A percentile compares a stretch with the other conserved stretches of the same genome.
These are phyloP conservation scores for Suillus fuscotomentosus DNA, from an alignment of 768 basidiomycete genomes.

Conservation along the genomic window DNA sequence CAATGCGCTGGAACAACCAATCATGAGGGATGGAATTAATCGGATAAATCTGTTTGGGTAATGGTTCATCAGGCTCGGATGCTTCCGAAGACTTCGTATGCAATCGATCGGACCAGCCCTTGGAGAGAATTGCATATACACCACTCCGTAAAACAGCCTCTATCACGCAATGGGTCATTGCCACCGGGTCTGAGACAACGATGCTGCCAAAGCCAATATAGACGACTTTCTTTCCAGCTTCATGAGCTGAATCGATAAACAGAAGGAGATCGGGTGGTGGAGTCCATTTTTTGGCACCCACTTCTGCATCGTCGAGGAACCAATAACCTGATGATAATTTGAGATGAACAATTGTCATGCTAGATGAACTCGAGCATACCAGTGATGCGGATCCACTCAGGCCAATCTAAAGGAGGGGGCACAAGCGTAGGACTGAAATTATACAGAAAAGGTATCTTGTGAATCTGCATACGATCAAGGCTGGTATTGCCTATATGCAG, in stretches of 20 bases:
- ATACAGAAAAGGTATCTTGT: slow-evolving; percentile 97
- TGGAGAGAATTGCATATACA: slow-evolving; percentile 91
- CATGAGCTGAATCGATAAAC: slow-evolving; percentile 81
- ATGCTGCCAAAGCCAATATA: slow-evolving; percentile 99
- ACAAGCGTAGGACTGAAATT: slow-evolving; percentile 93
- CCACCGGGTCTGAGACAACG: slow-evolving; percentile 91
- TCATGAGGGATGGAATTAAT: slow-evolving; percentile 91
- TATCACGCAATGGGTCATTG: slow-evolving; percentile 88
- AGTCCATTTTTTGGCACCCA: slow-evolving; percentile 84
- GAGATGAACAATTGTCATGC: not conserved
- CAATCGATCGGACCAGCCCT: slow-evolving; percentile 96
- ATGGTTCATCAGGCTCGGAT: slow-evolving; percentile 61
- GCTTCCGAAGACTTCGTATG: slow-evolving; percentile 60
- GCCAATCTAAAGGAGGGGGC: slow-evolving; percentile 96
- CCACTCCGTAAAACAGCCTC: slow-evolving; percentile 86
- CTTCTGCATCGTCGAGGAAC: slow-evolving; percentile 94
- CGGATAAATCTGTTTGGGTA: slow-evolving; percentile 79
- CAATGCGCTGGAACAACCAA: slow-evolving; percentile 92
- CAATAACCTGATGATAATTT: slow-evolving; percentile 71
- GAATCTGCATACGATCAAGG: slow-evolving; percentile 94
- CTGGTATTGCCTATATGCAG: slow-evolving; percentile 78
- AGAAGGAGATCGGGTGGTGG: slow-evolving; percentile 77
- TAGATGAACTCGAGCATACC: slow-evolving; percentile 41
- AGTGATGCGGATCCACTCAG: slow-evolving; percentile 96
- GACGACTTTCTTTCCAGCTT: slow-evolving; percentile 81